Percentiles rank a stretch among this genome's conserved stretches.
These are phyloP conservation scores for Schoenoplectus tabernaemontani DNA, from an alignment of 202 grass and related monocot species.

Conservation along the genomic window DNA sequence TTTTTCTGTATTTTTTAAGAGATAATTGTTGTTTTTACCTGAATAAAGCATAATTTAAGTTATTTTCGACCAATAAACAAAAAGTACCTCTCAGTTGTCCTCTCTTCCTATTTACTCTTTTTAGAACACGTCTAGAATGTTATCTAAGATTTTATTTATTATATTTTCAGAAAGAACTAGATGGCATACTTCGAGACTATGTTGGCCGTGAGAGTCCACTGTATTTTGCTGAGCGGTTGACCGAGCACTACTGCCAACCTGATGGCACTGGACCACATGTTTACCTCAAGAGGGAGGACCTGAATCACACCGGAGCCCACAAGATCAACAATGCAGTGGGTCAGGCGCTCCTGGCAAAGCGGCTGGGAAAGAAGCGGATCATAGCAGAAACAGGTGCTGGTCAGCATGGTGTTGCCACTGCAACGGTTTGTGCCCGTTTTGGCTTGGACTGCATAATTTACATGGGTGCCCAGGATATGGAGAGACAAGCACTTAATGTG, in stretches of 20 bases:
- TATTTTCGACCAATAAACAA: not conserved
- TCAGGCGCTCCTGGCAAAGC: constrained; percentile 80
- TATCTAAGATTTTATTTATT: not conserved
- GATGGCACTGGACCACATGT: constrained; percentile 63
- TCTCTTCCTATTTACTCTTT: not conserved
- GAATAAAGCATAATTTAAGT: not conserved
- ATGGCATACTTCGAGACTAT: constrained; percentile 79
- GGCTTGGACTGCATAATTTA: constrained; percentile 80
- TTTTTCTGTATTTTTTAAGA: not conserved
- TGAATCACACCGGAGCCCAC: constrained; percentile 94
- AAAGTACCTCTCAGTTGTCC: not conserved
- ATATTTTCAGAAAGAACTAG: constrained; percentile 49
- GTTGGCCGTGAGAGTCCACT: constrained; percentile 90
- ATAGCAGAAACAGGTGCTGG: constrained; percentile 94
- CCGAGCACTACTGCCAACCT: constrained; percentile 48
- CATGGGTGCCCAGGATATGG: constrained; percentile 98
- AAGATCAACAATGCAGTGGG: constrained; percentile 97
- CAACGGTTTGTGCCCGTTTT: constrained; percentile 84
- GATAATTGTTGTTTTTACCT: not conserved
- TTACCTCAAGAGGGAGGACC: constrained; percentile 95
- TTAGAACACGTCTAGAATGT: not conserved
- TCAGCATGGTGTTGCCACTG: constrained; percentile 92
- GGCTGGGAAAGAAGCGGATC: constrained; percentile 78
- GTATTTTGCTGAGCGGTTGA: constrained; percentile 87
- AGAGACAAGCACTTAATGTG: constrained; percentile 93